These are phyloP conservation scores for Ceratocystis colombiana DNA, from an alignment of 2,329 filamentous ascomycete genomes.

Conservation along the genomic window DNA sequence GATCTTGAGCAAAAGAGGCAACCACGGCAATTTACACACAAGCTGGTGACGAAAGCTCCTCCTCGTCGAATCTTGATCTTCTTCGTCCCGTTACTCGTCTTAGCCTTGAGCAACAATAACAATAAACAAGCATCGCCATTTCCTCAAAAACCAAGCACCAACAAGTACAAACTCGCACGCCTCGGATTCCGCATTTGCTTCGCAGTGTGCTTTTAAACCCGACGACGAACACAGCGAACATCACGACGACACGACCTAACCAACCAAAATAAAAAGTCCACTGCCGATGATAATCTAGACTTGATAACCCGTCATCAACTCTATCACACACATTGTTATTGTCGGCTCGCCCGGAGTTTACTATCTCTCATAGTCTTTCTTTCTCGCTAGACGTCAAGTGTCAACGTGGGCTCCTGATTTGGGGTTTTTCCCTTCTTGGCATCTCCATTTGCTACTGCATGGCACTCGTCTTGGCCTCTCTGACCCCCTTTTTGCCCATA, in stretches of 20 bases:
- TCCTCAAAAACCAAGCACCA: too few species aligned
- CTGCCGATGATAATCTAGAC: not conserved
- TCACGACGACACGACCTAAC: not conserved
- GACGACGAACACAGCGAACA: too few species aligned
- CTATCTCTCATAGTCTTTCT: not conserved
- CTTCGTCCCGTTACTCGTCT: constrained; percentile 8
- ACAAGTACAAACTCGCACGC: too few species aligned
- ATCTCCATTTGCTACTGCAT: constrained; percentile 5
- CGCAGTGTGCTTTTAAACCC: too few species aligned
- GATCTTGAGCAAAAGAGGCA: constrained; percentile 3
- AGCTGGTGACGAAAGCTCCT: constrained; percentile 16
- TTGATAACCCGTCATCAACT: not conserved
- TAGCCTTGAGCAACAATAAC: not conserved
- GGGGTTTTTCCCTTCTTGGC: constrained; percentile 11
- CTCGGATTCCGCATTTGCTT: too few species aligned
- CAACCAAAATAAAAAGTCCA: not conserved
- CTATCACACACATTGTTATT: not conserved
- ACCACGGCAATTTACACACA: not conserved
- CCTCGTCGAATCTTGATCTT: constrained; percentile 18
- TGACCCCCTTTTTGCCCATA: not conserved
- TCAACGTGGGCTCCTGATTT: not conserved
- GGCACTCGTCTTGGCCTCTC: constrained; percentile 27
- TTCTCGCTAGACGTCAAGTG: constrained; percentile 11
- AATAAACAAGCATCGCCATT: not conserved
- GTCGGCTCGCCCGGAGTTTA: not conserved